Evolutionary conservation across 345 rosid species (phyloP), one percentile per base, ranked within the genome.

Genomic region (Lenwebbia sp.): DNA sequence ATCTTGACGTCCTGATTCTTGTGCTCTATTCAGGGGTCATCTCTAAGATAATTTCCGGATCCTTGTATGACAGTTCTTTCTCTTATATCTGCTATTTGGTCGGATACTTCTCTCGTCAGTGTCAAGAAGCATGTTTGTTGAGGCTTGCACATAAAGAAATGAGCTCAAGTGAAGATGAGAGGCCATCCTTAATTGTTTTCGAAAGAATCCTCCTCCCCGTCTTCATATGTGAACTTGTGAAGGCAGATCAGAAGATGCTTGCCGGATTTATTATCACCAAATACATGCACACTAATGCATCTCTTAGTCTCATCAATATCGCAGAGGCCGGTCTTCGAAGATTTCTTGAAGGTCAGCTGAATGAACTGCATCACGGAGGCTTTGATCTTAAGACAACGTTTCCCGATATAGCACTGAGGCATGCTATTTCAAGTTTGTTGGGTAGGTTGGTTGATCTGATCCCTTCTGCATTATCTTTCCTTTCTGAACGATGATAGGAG

Each of bases 221-320:
- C 83, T 94, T 94, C 78, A 58, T 95, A 85, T 90, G 94, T 19
- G 97, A 91, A 91, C 99, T 96, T 52, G 94, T 94, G 76, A 94
- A 90, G 90, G 95, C 92, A 4, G 92, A 92, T 86, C 98, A 95
- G 88, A 93, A 90, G 54, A 90, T 95, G 76, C 90, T 97, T 30
- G 99, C 99, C 0, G 99, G 98, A 86, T 90, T 93, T 87, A 47
- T 96, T 28, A 90, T 96, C 60, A 91, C 98, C 3, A 94, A 93
- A 87, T 93, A 90, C 87, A 95, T 95, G 99, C 99, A 94, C 92
- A 92, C 93, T 13, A 94, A 92, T 89, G 90, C 94, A 74, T 91
- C 94, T 87, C 90, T 96, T 62, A 88, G 94, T 57, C 91, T 94
- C 87, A 81, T 96, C 53, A 96, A 94, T 82, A 82, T 94, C 44